These are phyloP conservation scores for Xylariomycetidae sp. DNA, from an alignment of 2,329 filamentous ascomycete genomes.

Conservation along the genomic window DNA sequence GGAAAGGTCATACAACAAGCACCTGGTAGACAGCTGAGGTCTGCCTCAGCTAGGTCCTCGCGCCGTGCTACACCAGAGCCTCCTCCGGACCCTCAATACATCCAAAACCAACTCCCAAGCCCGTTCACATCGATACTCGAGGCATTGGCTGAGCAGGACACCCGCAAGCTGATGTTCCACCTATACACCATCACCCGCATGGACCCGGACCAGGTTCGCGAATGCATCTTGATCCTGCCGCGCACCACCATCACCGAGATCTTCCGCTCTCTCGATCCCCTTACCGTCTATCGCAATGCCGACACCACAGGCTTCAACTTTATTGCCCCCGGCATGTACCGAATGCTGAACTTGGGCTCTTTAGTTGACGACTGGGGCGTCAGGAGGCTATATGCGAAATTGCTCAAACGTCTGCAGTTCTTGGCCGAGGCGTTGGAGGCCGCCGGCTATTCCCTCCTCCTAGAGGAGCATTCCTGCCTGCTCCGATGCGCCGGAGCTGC, in stretches of 20 bases:
- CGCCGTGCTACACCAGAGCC: no score
- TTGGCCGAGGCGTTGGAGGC: conserved; percentile 29
- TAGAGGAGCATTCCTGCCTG: conserved; percentile 38
- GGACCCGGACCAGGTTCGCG: conserved; percentile 18
- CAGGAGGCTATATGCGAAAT: conserved; percentile 32
- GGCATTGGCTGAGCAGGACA: conserved; percentile 17
- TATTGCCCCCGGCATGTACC: conserved; percentile 33
- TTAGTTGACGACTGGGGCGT: conserved; percentile 39
- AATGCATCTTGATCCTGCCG: conserved; percentile 37
- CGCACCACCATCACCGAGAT: conserved; percentile 56
- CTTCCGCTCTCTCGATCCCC: conserved; percentile 55
- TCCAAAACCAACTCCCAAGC: conserved; percentile 1
- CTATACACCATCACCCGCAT: conserved; percentile 17
- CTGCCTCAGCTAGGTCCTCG: no score
- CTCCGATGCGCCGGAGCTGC: conserved; percentile 43
- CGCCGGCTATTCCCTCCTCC: conserved; percentile 21
- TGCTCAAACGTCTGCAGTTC: conserved; percentile 30
- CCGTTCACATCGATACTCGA: conserved; percentile 13
- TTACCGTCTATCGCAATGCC: conserved; percentile 39
- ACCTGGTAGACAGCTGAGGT: no score
- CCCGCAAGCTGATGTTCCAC: conserved; percentile 13
- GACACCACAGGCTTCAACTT: conserved; percentile 40
- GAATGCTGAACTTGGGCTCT: conserved; percentile 30
- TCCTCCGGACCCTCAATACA: no score
- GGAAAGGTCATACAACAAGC: no score